These are phyloP conservation scores for Agroathelia rolfsii DNA, from an alignment of 1,284 basidiomycete genomes.

Conservation along the genomic window DNA sequence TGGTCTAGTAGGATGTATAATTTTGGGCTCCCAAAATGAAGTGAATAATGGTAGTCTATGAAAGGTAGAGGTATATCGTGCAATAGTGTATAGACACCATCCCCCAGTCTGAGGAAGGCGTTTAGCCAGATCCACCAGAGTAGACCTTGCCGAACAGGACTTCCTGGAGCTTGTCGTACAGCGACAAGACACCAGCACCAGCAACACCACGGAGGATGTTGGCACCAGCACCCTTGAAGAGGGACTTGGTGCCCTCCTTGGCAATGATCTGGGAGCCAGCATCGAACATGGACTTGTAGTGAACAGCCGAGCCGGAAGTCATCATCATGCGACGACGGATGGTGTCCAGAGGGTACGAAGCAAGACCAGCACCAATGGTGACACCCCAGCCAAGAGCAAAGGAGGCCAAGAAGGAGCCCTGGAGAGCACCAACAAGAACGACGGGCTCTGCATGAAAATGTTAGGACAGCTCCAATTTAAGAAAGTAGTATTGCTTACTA, in stretches of 20 bases:
- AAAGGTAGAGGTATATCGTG: no score
- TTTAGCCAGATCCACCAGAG: constrained; percentile 62
- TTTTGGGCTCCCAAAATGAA: no score
- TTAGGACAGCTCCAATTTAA: no score
- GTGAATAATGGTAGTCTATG: no score
- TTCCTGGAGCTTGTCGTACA: constrained; percentile 90
- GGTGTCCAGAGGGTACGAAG: constrained; percentile 91
- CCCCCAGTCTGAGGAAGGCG: no score
- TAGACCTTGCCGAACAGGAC: constrained; percentile 94
- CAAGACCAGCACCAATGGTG: constrained; percentile 91
- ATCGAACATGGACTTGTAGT: constrained; percentile 92
- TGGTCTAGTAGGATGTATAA: no score
- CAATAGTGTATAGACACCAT: no score
- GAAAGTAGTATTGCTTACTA: no score
- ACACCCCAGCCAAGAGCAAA: constrained; percentile 92
- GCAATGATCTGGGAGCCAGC: constrained; percentile 73
- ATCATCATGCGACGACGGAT: constrained; percentile 97
- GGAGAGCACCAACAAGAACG: constrained; percentile 78
- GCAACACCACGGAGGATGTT: constrained; percentile 98
- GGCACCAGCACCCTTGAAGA: constrained; percentile 95
- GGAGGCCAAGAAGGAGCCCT: constrained; percentile 87
- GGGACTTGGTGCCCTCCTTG: constrained; percentile 84
- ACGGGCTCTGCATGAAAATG: constrained; percentile 63
- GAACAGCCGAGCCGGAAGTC: constrained; percentile 76
- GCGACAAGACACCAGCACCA: constrained; percentile 92